Conservation (phyloP, 2,329 filamentous ascomycete species). For the Microdochium bolleyi region DNA sequence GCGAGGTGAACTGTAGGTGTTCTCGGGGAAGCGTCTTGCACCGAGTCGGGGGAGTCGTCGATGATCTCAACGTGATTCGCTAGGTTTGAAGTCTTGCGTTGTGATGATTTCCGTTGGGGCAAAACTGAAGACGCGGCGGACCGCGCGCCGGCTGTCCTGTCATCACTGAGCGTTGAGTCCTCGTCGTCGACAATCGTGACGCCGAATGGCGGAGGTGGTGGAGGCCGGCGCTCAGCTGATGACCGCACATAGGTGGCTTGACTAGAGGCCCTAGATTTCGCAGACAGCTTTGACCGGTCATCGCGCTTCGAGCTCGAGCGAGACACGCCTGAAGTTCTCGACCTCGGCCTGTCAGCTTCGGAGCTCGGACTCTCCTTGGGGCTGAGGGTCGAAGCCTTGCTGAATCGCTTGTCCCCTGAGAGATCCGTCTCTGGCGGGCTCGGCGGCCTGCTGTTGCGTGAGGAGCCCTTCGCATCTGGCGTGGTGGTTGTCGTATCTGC, state of each 20-base stretch:
- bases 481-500: constrained; percentile 27
- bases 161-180: constrained; percentile 22
- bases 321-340: constrained; percentile 33
- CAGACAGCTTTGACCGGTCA: constrained; percentile 43
- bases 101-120: constrained; percentile 21
- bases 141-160: constrained; percentile 16
- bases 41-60: constrained; percentile 42
- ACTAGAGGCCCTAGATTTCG: constrained; percentile 48
- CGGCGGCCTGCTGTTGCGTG: constrained; percentile 39
- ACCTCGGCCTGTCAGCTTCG: constrained; percentile 30
- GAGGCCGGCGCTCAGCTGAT: constrained; percentile 19
- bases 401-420: constrained; percentile 34
- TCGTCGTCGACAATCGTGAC: constrained; percentile 15
- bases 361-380: constrained; percentile 27
- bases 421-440: constrained; percentile 58
- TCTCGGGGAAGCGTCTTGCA: constrained; percentile 47
- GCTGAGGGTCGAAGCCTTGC: constrained; percentile 21
- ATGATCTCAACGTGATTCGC: constrained; percentile 27
- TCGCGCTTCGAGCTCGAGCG: constrained; percentile 37
- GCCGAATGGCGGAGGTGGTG: constrained; percentile 22
- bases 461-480: constrained; percentile 24
- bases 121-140: constrained; percentile 24
- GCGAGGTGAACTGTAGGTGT: constrained; percentile 50
- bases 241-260: constrained; percentile 41
- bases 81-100: constrained; percentile 17